Evolutionary conservation across 768 basidiomycete genomes (phyloP), one percentile per base, ranked within the genome.

Genomic region (Podaxis carcinomalis): DNA sequence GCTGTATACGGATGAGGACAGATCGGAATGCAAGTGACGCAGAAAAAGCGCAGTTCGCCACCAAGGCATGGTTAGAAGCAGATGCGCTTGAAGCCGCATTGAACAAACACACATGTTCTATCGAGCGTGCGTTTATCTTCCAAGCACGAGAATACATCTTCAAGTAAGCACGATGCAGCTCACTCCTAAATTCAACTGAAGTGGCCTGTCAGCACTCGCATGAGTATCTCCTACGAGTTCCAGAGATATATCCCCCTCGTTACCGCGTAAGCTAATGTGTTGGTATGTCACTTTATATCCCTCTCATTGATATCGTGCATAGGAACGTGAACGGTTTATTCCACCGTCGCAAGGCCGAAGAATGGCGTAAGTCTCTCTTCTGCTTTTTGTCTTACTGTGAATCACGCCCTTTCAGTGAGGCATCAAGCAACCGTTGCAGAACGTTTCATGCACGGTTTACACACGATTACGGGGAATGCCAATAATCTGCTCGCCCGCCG

Each of bases 81-180:
- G 86, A 88, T 68, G 77, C 72, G 6, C 81, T 92, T 28, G 90
- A 92, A 68, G 72, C 75, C 35, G 82, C 84, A 27, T 70, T 91
- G 59, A 78, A 87, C 65, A 72, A 71, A 21, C 90, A 92, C 67
- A 84, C 81, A 0, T 92, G 90, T 68, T 75, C 74, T 13, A 77
- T 89, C 46, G 90, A 91, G 71, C 76, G 83, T 63, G 78, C 87
- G 7, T 89, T 82, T 66, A 75, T 92, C 25, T 91, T 82, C 67
- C 83, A 85, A 54, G 89, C 86, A 42, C 78, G 88, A 50, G 90
- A 91, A 65, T 88, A 83, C 65, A 75, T 92, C 27, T 91, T 90
- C 78, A 90, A 90, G 90, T 90, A 69, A 71, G 88, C 74, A 7
- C 36, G 13, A 7, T n/a, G n/a, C 42, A 40, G 14, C 59, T 55